Evolutionary conservation across 2,329 filamentous ascomycete species (phyloP), one percentile per base, ranked within the genome.

Genomic region (Trichophaea hybrida): DNA sequence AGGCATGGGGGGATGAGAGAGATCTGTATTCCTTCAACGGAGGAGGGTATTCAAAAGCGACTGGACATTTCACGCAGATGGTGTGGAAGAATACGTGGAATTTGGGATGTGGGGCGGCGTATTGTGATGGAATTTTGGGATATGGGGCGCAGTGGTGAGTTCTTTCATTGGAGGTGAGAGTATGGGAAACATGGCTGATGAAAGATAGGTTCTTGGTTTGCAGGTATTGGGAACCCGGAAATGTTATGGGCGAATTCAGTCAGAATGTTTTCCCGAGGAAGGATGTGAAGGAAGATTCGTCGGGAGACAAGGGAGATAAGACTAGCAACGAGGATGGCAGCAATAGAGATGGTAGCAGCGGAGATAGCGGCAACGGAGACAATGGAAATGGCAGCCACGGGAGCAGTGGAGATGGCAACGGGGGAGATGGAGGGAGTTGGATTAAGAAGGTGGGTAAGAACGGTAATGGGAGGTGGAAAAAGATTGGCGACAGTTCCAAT

Each of bases 41-140:
- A 0, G 77, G 77, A 0, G 77, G 76, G 0, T 88, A 85, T 67
- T 73, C 68, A 6, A 74, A 81, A 64, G 70, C 72, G 37, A 85
- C 84, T 15, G 84, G 84, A 0, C 83, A 87, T 69, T 88, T 88
- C 66, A 85, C 84, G 1, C 84, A 87, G 73, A 71, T 88, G 5
- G 83, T 88, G 5, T 88, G 85, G 84, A 80, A 78, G 70, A 71
- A 74, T 31, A 85, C 81, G 1, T 80, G 73, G 5, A 73, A 75
- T 37, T 77, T 84, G 0, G 82, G 82, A 0, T 88, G 78, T 64
- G 78, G 70, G 32, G 70, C 71, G 44, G 68, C 32, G 6, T 37
- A 43, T 3, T 64, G 62, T 35, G n/a, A 44, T 34, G 55, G 60
- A 1, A 58, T 51, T 15, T 10, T 10, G 10, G 38, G 38, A 10